Evolutionary conservation across 345 rosid species (phyloP), one percentile per base, ranked within the genome.

Genomic region (Eutrema heterophyllum): DNA sequence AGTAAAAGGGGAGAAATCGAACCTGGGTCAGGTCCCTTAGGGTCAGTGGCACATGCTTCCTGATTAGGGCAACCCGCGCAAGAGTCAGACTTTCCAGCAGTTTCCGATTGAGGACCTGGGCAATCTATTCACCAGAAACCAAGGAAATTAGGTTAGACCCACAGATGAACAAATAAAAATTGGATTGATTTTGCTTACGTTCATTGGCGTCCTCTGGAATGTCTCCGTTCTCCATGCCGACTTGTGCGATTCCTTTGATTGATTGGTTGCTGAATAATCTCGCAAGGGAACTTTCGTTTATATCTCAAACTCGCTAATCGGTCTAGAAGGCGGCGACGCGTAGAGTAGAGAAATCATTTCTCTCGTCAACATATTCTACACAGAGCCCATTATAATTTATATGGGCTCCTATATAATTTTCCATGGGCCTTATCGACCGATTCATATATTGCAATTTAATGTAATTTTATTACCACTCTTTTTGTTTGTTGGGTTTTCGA

Each of bases 21-120:
- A 94, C 98, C 98, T 71, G 97, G 97, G 78, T 91, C 97, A 27
- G 97, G 98, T 77, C 97, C 97, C 70, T 91, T 94, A 15, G 98
- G 98, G 14, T 93, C 97, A 48, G 93, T 78, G 55, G 97, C 97
- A 76, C 98, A 91, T 58, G 64, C 87, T 81, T 91, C 79, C 72
- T 94, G 98, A 77, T 91, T 94, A 64, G 98, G 98, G 70, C 98
- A 91, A 63, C 97, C 98, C 73, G 84, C 72, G 41, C 98, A 94
- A 5, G 85, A 72, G 77, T 91, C 97, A 0, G 96, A 84, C 80
- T 94, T 84, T 5, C 97, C 98, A 3, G 97, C 98, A 15, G 78
- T 32, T 50, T 91, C 96, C 2, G 97, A 84, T 44, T 72, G 82
- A 69, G 98, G 67, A 57, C 97, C 97, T 4, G 98, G 97, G 75